Conservation (phyloP, 306 rosid species). For the Casuarina glauca region DNA sequence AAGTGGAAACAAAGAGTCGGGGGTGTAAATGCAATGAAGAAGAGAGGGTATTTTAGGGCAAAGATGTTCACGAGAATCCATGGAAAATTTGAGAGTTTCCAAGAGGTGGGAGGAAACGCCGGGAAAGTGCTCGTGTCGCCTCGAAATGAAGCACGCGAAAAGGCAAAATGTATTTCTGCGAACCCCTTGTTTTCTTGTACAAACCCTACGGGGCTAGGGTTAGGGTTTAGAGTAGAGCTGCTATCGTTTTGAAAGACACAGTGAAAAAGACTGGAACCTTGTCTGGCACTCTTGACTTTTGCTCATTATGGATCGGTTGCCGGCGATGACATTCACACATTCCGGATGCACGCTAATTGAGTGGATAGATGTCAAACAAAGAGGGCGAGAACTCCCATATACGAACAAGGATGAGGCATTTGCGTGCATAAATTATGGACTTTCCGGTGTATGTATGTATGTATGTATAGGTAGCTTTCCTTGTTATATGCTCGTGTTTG, state of each 20-base stretch:
- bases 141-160: constrained; percentile 64
- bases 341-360: not conserved
- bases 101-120: constrained; percentile 85
- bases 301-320: not conserved
- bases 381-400: no score
- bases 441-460: no score
- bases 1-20: not conserved
- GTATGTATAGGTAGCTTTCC: no score
- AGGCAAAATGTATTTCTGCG: constrained; percentile 41
- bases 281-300: constrained; percentile 14
- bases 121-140: constrained; percentile 99
- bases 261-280: not conserved
- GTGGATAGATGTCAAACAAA: not conserved
- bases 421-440: no score
- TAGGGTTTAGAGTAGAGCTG: not conserved
- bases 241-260: not conserved
- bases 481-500: no score
- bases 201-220: constrained; percentile 9
- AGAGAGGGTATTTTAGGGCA: constrained; percentile 41
- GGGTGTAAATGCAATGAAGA: constrained; percentile 20
- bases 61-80: constrained; percentile 60
- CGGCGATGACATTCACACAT: not conserved
- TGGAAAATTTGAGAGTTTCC: constrained; percentile 55
- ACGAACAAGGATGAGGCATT: not conserved
- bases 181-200: constrained; percentile 4